These are phyloP conservation scores for Solanum chaucha DNA, from an alignment of 257 asterid genomes.

Conservation along the genomic window DNA sequence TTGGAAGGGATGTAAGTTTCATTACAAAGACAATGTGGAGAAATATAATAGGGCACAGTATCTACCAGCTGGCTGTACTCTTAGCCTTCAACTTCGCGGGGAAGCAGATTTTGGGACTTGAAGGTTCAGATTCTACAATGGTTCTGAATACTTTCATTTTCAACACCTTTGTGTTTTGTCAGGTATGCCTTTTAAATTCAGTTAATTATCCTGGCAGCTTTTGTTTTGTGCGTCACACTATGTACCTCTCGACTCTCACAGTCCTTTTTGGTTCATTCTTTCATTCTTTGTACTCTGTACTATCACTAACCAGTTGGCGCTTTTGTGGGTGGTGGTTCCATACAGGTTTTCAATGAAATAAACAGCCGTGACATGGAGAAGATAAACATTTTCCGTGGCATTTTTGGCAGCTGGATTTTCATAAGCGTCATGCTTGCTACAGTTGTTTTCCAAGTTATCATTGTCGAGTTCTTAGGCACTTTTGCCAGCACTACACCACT, in stretches of 20 bases:
- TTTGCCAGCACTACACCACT: conserved; percentile 90
- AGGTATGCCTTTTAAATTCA: conserved; percentile 33
- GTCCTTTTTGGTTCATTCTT: neutral
- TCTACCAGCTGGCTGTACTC: conserved; percentile 66
- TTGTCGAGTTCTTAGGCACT: conserved; percentile 82
- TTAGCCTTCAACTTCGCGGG: conserved; percentile 70
- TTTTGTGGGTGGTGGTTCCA: neutral
- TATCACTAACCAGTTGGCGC: neutral
- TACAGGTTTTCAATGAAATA: conserved; percentile 92
- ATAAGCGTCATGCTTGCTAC: conserved; percentile 51
- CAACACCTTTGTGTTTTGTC: conserved; percentile 96
- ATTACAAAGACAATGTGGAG: conserved; percentile 92
- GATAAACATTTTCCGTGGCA: conserved; percentile 69
- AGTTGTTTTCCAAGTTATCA: conserved; percentile 69
- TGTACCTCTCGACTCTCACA: neutral
- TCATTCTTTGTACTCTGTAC: neutral
- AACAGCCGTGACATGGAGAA: conserved; percentile 95
- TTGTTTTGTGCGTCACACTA: neutral
- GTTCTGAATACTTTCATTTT: conserved; percentile 83
- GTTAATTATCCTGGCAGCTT: neutral
- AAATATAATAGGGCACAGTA: conserved; percentile 85
- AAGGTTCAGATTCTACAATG: conserved; percentile 52
- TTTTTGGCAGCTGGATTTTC: conserved; percentile 66
- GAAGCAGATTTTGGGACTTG: conserved; percentile 47
- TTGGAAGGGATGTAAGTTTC: conserved; percentile 55